Conservation (phyloP, 1,139 yeast species). For the Wickerhamiella infanticola region DNA sequence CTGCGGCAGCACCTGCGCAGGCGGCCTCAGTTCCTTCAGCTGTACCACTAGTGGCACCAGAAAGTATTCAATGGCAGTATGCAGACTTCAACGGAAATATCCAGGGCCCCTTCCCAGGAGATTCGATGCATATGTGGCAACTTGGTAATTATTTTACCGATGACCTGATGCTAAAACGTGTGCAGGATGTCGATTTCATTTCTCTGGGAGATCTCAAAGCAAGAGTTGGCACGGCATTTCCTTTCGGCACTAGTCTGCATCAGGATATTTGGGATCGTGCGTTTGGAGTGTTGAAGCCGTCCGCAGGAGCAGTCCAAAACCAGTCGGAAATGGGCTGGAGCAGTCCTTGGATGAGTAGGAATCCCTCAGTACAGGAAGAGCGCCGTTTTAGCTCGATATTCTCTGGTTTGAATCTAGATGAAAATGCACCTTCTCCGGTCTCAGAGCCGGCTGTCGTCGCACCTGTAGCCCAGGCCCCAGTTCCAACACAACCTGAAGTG, state of each 20-base stretch:
- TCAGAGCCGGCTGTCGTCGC: not conserved
- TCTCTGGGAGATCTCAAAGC: constrained; percentile 21
- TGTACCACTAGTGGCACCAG: too few relatives aligned
- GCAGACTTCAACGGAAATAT: constrained; percentile 53
- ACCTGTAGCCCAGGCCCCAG: not conserved
- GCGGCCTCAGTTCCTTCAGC: too few relatives aligned
- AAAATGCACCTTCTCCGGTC: not conserved
- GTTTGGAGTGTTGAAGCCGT: not conserved
- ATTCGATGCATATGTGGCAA: constrained; percentile 66
- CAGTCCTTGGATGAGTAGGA: not conserved
- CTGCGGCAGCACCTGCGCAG: too few relatives aligned
- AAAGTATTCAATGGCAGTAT: constrained; percentile 40
- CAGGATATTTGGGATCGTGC: constrained; percentile 6
- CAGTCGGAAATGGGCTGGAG: not conserved
- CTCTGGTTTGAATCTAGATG: not conserved
- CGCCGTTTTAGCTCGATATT: not conserved
- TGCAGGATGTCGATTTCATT: constrained; percentile 23
- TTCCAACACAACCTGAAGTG: not conserved
- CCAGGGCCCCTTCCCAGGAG: constrained; percentile 71
- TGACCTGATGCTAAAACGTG: constrained; percentile 42
- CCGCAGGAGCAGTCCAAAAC: not conserved
- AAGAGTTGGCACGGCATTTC: constrained; percentile 29
- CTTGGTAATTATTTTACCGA: constrained; percentile 43
- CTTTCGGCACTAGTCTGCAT: constrained; percentile 4
- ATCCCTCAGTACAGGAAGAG: not conserved